Percentiles rank a stretch among this genome's conserved stretches.
These are phyloP conservation scores for Ajuga reptans DNA, from an alignment of 305 asterid genomes.

Conservation along the genomic window DNA sequence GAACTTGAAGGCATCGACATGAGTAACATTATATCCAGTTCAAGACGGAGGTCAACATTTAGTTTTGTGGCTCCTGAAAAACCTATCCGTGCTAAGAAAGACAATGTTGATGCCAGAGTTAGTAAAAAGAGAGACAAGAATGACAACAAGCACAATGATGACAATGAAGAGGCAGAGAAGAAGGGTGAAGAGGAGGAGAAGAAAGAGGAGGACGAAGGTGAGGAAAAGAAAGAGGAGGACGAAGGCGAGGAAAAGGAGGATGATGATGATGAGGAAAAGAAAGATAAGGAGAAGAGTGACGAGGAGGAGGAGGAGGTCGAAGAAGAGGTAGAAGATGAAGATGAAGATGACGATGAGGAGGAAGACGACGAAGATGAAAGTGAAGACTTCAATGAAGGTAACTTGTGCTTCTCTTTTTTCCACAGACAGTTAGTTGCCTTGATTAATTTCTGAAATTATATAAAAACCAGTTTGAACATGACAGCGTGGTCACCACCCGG, in stretches of 20 bases:
- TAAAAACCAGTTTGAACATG: background rate
- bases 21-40: slow-evolving; percentile 83
- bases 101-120: slow-evolving; percentile 31
- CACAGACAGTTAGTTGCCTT: slow-evolving; percentile 1
- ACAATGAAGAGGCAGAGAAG: slow-evolving; percentile 17
- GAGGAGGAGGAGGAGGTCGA: slow-evolving; percentile 17
- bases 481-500: too few relatives aligned
- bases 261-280: slow-evolving; percentile 3
- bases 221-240: background rate
- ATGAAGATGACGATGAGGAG: slow-evolving; percentile 25
- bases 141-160: slow-evolving; percentile 30
- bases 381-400: slow-evolving; percentile 76
- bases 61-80: slow-evolving; percentile 47
- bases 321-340: slow-evolving; percentile 13
- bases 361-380: slow-evolving; percentile 42
- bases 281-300: background rate
- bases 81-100: slow-evolving; percentile 36
- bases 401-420: slow-evolving; percentile 10
- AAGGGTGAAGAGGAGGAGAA: slow-evolving; percentile 7
- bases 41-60: slow-evolving; percentile 75
- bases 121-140: slow-evolving; percentile 27
- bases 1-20: slow-evolving; percentile 95
- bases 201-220: slow-evolving; percentile 3
- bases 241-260: slow-evolving; percentile 5
- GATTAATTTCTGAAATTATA: slow-evolving; percentile 2